phyloP scores from a whole-genome alignment of 2,329 filamentous ascomycete genomes.

The Fusarium devonianum region DNA sequence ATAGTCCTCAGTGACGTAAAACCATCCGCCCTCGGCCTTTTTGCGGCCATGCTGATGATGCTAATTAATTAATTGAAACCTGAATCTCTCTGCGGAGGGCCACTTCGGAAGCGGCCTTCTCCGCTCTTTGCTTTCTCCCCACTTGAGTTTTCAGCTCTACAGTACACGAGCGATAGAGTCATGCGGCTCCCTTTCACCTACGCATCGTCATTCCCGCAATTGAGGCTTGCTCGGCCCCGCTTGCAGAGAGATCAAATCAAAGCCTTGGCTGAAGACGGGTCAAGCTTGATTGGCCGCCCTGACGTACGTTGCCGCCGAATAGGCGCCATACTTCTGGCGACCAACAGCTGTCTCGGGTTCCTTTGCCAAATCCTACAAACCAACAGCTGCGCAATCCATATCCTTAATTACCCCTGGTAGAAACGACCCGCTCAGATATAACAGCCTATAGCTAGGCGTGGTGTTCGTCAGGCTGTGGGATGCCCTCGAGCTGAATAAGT shows the following conservation, averaged over 20 bases:
- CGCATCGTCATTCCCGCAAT: slow-evolving; percentile 22
- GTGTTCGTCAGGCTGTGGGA: too few relatives aligned
- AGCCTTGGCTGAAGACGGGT: slow-evolving; percentile 3
- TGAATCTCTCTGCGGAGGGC: too few relatives aligned
- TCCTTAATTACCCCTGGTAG: too few relatives aligned
- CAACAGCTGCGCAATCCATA: slow-evolving; percentile 6
- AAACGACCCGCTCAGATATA: too few relatives aligned
- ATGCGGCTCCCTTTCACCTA: background rate
- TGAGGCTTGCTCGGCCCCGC: slow-evolving; percentile 25
- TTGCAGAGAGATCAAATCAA: slow-evolving; percentile 17
- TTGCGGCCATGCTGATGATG: background rate
- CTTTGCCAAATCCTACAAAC: slow-evolving; percentile 15
- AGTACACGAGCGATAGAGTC: background rate
- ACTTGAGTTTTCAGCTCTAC: background rate
- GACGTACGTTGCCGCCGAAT: slow-evolving; percentile 23
- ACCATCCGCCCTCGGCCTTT: background rate
- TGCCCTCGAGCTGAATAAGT: too few relatives aligned
- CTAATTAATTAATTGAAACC: too few relatives aligned
- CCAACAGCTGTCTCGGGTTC: slow-evolving; percentile 9
- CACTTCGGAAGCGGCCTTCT: too few relatives aligned
- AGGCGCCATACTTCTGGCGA: slow-evolving; percentile 29
- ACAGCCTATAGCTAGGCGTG: too few relatives aligned
- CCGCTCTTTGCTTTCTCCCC: background rate
- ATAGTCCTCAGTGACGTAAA: background rate
- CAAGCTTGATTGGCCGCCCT: slow-evolving; percentile 18